These are phyloP conservation scores for Plasmodium berghei DNA, from an alignment of 169 alveolate genomes.

Conservation along the genomic window DNA sequence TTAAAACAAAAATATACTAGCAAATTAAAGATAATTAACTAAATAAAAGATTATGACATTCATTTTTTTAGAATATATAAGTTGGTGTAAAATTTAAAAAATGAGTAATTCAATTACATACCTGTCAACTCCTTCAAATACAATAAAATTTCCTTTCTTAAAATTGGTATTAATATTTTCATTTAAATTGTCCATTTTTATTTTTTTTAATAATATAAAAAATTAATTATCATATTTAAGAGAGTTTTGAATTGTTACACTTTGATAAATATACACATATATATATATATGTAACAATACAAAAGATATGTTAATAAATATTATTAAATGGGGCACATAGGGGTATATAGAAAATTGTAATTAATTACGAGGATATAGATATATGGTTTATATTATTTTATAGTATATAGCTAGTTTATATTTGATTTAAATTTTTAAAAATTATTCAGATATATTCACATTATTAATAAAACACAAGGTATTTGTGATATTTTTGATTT, in stretches of 20 bases:
- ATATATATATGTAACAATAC: neutral
- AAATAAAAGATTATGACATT: too few species aligned
- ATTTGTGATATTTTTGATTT: too few species aligned
- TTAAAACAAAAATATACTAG: neutral
- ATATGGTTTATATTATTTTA: too few species aligned
- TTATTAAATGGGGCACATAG: too few species aligned
- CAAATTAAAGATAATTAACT: neutral
- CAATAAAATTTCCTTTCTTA: conserved; percentile 92
- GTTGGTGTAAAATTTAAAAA: neutral
- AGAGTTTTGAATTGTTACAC: neutral
- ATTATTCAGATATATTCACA: too few species aligned
- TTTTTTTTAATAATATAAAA: neutral
- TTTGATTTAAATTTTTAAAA: too few species aligned
- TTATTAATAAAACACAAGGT: too few species aligned
- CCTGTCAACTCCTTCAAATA: conserved; percentile 96
- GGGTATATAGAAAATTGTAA: too few species aligned
- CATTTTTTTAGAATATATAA: neutral
- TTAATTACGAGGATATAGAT: too few species aligned
- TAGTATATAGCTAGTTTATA: too few species aligned
- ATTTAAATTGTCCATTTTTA: conserved; percentile 10
- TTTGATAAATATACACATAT: neutral
- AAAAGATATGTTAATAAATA: neutral
- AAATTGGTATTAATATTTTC: conserved; percentile 4
- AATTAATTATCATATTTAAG: neutral
- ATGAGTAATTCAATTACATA: conserved; percentile 10